Base-by-base conservation (phyloP, 306 rosid genomes). In the Rosa lucieae region DNA sequence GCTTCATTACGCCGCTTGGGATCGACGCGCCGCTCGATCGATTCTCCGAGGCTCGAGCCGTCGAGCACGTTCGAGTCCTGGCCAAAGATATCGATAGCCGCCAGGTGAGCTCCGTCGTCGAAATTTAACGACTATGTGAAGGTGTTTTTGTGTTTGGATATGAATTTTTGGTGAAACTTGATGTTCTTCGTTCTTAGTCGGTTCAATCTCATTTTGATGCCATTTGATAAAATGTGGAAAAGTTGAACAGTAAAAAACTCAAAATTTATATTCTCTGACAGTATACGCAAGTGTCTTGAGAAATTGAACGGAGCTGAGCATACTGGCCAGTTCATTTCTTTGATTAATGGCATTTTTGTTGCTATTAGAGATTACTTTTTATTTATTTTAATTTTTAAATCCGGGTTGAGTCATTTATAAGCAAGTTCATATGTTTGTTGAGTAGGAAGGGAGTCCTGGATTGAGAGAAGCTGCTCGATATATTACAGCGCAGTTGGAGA, bases 361-460 rank as follows among this genome's bases (percentile, higher is more conserved):
- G 8, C 46, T 43, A 43, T 43, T 6, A 43, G 8, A 44, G 47
- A 44, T 44, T 44, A 44, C 6, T 44, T 32, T 32, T 32, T 44
- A 44, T 44, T 32, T 44, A 44, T 44, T 44, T 39, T 39, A 1
- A 39, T 39, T 52, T 51, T 15, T 52, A 13, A 52, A 4, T 61
- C 1, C 39, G 39, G 49, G 78, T 80, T 46, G 83, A 72, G 84
- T 74, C 86, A 59, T 65, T 86, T 76, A 44, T 55, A 46, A 6
- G 35, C 26, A 53, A 56, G 51, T 78, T 73, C 48, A 65, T 89
- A 53, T 52, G 73, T 72, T 79, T 70, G 74, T 78, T 82, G 72
- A 79, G 40, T 71, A 95, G 99, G 99, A 89, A 86, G 99, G 99
- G 20, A 93, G 97, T 12, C 96, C 97, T 83, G 99, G 99, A 58